These are phyloP conservation scores for Arachnomyces sp. DNA, from an alignment of 2,329 filamentous ascomycete genomes.

Conservation along the genomic window DNA sequence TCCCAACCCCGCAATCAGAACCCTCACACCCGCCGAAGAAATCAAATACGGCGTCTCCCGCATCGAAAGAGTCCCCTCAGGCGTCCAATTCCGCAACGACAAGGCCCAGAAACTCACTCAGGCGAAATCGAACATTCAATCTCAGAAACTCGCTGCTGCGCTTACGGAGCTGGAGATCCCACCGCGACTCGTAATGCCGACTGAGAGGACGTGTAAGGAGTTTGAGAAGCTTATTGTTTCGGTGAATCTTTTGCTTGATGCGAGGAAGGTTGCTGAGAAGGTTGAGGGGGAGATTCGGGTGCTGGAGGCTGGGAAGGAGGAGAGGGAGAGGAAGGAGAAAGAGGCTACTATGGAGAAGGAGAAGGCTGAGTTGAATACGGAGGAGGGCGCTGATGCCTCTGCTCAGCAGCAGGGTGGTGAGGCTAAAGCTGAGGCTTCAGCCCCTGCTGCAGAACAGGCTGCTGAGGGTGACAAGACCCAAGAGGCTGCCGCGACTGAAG, in stretches of 20 bases:
- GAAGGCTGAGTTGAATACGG: slow-evolving; percentile 14
- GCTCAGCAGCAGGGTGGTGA: slow-evolving; percentile 1
- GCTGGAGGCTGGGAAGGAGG: slow-evolving; percentile 34
- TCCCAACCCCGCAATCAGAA: slow-evolving; percentile 51
- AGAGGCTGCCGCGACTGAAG: slow-evolving; percentile 24
- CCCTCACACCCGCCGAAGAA: slow-evolving; percentile 68
- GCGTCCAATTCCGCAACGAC: slow-evolving; percentile 77
- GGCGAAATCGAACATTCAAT: slow-evolving; percentile 43
- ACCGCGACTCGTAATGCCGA: slow-evolving; percentile 41
- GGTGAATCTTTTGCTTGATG: slow-evolving; percentile 40
- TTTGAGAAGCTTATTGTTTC: slow-evolving; percentile 41
- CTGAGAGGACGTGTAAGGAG: slow-evolving; percentile 41
- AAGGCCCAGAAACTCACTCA: slow-evolving; percentile 42
- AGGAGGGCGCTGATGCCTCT: slow-evolving; percentile 9
- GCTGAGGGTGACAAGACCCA: slow-evolving; percentile 12
- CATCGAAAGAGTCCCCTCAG: slow-evolving; percentile 74
- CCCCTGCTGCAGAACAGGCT: slow-evolving; percentile 2
- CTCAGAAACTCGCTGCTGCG: slow-evolving; percentile 40
- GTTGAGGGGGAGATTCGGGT: slow-evolving; percentile 41
- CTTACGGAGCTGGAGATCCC: slow-evolving; percentile 41
- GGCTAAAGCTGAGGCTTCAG: slow-evolving; percentile 1
- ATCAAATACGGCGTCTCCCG: slow-evolving; percentile 73
- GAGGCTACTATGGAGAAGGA: slow-evolving; percentile 30
- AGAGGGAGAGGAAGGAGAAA: slow-evolving; percentile 28
- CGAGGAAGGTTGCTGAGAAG: slow-evolving; percentile 40